A percentile compares a stretch with the other conserved stretches of the same genome.
These are phyloP conservation scores for Fusarium pseudograminearum DNA, from an alignment of 2,329 filamentous ascomycete species.

Conservation along the genomic window DNA sequence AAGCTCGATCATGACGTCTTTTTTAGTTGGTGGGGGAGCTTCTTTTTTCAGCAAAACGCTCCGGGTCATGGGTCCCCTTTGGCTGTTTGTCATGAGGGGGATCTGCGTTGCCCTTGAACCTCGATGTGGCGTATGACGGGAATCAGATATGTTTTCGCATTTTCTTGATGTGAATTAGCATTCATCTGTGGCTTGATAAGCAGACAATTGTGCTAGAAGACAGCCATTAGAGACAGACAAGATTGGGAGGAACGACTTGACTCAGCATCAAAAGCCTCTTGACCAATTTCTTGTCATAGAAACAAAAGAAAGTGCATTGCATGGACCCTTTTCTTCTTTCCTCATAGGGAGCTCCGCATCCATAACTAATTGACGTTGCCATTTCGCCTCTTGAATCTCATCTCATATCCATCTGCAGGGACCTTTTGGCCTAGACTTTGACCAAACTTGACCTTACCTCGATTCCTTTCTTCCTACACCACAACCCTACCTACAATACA, in stretches of 20 bases:
- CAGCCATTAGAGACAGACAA: not conserved
- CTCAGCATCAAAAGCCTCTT: constrained; percentile 1
- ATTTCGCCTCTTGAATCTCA: constrained; percentile 22
- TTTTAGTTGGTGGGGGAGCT: constrained; percentile 14
- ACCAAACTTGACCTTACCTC: constrained; percentile 11
- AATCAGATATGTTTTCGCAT: constrained; percentile 19
- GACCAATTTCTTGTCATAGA: constrained; percentile 7
- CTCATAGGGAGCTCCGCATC: constrained; percentile 16
- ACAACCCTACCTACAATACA: constrained; percentile 2
- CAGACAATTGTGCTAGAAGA: not conserved
- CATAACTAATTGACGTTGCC: constrained; percentile 4
- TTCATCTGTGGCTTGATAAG: constrained; percentile 28
- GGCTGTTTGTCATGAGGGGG: constrained; percentile 36
- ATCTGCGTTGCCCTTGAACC: constrained; percentile 32
- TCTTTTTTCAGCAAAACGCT: constrained; percentile 19
- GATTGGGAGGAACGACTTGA: constrained; percentile 1
- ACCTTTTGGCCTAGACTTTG: constrained; percentile 11
- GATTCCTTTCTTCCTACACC: constrained; percentile 15
- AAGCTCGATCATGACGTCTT: constrained; percentile 36
- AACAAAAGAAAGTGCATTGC: not conserved
- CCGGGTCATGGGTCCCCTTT: constrained; percentile 33
- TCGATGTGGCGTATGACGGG: constrained; percentile 30
- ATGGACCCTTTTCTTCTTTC: constrained; percentile 6
- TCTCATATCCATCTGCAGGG: constrained; percentile 17
- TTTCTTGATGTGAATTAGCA: constrained; percentile 5